Conservation (phyloP, 1,284 basidiomycete species). For the Irpex sp. region DNA sequence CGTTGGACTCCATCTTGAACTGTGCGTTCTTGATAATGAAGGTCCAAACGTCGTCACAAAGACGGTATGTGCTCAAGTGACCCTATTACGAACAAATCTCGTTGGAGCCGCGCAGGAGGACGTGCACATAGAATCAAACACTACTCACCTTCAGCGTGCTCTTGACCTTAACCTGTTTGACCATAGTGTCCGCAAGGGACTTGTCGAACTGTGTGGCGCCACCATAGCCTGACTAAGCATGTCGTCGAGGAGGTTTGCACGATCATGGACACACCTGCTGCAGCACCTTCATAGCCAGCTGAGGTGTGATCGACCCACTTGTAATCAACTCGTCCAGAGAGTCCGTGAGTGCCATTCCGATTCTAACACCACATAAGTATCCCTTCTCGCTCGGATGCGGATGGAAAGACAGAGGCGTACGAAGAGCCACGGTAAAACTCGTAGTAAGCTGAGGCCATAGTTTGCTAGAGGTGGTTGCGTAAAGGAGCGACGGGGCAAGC, state of each 20-base stretch:
- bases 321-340: slow-evolving; percentile 98
- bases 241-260: not conserved
- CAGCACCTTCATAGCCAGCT: slow-evolving; percentile 95
- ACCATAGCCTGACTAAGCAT: not conserved
- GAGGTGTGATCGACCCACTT: slow-evolving; percentile 94
- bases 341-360: slow-evolving; percentile 98
- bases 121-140: not conserved
- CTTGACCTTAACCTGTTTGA: slow-evolving; percentile 90
- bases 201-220: slow-evolving; percentile 79
- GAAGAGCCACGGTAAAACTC: slow-evolving; percentile 89
- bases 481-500: slow-evolving; percentile 13
- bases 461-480: slow-evolving; percentile 3
- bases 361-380: slow-evolving; percentile 45
- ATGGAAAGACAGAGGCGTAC: slow-evolving; percentile 43
- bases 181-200: slow-evolving; percentile 85
- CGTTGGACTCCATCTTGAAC: slow-evolving; percentile 94
- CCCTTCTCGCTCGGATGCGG: not conserved
- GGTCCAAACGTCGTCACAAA: slow-evolving; percentile 97
- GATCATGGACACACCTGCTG: slow-evolving; percentile 73
- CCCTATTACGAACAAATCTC: slow-evolving; percentile 47
- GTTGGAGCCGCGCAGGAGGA: not conserved
- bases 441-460: slow-evolving; percentile 81
- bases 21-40: slow-evolving; percentile 90
- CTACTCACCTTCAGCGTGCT: slow-evolving; percentile 78
- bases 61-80: slow-evolving; percentile 87